phyloP scores from a whole-genome alignment of 192 early-diverging fungal genomes.

The Linnemannia zychae region DNA sequence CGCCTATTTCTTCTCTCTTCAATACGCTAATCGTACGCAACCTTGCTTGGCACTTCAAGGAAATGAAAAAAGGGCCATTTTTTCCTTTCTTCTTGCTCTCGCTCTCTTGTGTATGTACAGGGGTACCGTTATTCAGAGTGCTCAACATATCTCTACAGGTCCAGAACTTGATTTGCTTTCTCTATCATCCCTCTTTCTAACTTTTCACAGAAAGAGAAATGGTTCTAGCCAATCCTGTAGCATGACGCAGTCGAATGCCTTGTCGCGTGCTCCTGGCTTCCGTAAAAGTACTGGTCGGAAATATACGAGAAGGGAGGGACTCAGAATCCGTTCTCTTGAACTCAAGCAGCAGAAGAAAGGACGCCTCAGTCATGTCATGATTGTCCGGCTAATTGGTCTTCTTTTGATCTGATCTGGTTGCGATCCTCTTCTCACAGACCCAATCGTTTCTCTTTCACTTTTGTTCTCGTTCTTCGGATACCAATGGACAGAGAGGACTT shows the following conservation, averaged over 20 bases:
- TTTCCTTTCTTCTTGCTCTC: neutral
- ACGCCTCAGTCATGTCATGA: too few species aligned
- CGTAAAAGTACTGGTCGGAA: neutral
- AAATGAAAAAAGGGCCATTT: neutral
- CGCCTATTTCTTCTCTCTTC: neutral
- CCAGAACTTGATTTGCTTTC: neutral
- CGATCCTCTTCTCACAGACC: neutral
- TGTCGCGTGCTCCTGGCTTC: neutral
- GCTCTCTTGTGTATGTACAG: neutral
- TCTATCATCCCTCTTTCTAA: too few species aligned
- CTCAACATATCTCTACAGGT: neutral
- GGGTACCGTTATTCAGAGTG: neutral
- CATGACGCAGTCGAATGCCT: neutral
- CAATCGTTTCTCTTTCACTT: neutral
- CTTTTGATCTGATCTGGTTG: neutral
- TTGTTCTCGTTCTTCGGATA: neutral
- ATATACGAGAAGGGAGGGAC: too few species aligned
- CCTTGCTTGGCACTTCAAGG: neutral
- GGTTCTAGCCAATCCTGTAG: slow-evolving; percentile 3
- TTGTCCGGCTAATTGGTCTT: too few species aligned
- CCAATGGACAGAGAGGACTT: too few species aligned
- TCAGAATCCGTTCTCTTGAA: too few species aligned
- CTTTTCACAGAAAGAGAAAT: neutral
- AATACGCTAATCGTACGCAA: neutral
- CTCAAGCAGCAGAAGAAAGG: neutral